Base-by-base conservation (phyloP, 2,329 filamentous ascomycete species). In the Oidium heveae region DNA sequence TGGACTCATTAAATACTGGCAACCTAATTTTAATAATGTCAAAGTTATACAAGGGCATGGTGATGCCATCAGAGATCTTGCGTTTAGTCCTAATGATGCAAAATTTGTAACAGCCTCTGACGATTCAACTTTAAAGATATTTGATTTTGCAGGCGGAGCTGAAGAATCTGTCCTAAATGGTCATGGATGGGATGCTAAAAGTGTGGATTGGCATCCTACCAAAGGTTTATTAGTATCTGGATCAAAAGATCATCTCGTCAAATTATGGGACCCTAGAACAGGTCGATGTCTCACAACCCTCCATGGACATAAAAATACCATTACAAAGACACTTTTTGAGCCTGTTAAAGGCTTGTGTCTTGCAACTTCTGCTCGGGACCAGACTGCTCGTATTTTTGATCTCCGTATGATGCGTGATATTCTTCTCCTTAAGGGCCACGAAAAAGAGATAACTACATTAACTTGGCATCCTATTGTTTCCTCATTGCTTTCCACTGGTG, bases 371-470 rank as follows among this genome's bases (percentile, higher is more conserved):
- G 91, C 88, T 46, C 78, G 91, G 65, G 91, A 98, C 63, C 86
- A 94, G 66, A 94, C 86, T 0, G 87, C 88, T 9, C 80, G 91
- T 57, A 79, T 98, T 49, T 96, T 96, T 63, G 91, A 98, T 66
- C 74, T 98, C 55, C 80, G 91, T 52, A 94, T 94, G 84, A 96
- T 98, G 91, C 84, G 91, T 58, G 91, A 98, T 66, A 88, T 96
- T 55, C 86, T 87, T 61, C 77, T 96, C 50, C 76, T 98, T 22
- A 84, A 89, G 61, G 91, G 91, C 8, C 88, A 96, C 65, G 88
- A 96, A 61, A 96, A 95, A 68, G 91, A 95, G 60, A 86, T 98
- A 57, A 89, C 86, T 13, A 93, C 87, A 0, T 70, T 98, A 53
- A 75, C 85, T 3, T 98, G 89, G 86, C 91, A 98, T 67, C 91